These are phyloP conservation scores for Narthecium ossifragum DNA, from an alignment of 106 monocot genomes.

Conservation along the genomic window DNA sequence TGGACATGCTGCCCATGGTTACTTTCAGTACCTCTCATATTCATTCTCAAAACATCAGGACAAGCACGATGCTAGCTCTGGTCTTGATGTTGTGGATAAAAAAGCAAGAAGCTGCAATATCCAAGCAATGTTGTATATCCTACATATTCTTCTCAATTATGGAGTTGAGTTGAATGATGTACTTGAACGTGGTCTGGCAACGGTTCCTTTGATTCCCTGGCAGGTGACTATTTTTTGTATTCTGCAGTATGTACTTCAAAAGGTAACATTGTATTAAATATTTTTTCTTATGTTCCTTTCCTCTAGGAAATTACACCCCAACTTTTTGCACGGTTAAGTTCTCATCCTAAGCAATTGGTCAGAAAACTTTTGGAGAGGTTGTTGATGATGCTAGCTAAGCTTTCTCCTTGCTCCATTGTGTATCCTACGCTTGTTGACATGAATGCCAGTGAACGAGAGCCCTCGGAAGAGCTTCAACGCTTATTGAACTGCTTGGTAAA, in stretches of 20 bases:
- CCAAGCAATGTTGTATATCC: constrained; percentile 61
- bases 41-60: constrained; percentile 47
- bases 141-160: constrained; percentile 82
- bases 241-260: too few species aligned
- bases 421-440: constrained; percentile 90
- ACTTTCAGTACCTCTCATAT: constrained; percentile 76
- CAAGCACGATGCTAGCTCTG: constrained; percentile 2
- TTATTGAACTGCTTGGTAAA: constrained; percentile 75
- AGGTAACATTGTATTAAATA: neutral
- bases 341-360: constrained; percentile 73
- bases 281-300: constrained; percentile 10
- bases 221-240: constrained; percentile 47
- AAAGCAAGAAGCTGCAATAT: constrained; percentile 52
- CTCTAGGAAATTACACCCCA: constrained; percentile 85
- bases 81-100: constrained; percentile 30
- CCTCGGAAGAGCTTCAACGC: constrained; percentile 71
- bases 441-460: constrained; percentile 64
- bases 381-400: constrained; percentile 76
- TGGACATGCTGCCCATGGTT: constrained; percentile 82
- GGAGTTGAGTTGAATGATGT: constrained; percentile 73
- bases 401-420: constrained; percentile 83
- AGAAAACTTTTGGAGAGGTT: constrained; percentile 69
- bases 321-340: constrained; percentile 86
- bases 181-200: constrained; percentile 55
- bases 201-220: constrained; percentile 74